Evolutionary conservation across 495 filamentous ascomycete species (phyloP).

Genomic region (Entonaema liquescens): DNA sequence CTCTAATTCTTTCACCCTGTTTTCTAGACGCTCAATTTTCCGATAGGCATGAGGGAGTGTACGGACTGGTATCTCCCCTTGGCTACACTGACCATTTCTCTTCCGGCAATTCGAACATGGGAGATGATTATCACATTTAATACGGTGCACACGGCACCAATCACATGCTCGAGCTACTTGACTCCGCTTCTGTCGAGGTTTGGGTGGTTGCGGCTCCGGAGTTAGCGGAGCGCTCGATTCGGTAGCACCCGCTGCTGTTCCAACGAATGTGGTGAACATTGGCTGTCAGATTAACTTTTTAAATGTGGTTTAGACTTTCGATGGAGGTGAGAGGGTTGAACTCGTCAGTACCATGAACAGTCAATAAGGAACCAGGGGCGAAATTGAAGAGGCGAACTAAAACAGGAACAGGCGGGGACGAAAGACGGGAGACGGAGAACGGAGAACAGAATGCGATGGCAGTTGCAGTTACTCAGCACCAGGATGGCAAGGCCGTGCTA

Average conservation of each 20-base stretch:
- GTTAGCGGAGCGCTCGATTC: constrained; percentile 22
- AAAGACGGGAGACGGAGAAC: neutral
- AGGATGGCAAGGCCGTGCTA: neutral
- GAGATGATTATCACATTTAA: constrained; percentile 57
- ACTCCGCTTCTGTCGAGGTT: constrained; percentile 33
- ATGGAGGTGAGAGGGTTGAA: neutral
- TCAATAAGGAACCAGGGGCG: neutral
- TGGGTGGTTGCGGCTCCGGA: constrained; percentile 30
- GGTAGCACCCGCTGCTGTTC: constrained; percentile 23
- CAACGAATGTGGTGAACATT: constrained; percentile 30
- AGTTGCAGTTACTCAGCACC: neutral
- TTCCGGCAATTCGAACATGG: constrained; percentile 58
- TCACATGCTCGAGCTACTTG: constrained; percentile 47
- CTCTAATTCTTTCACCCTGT: constrained; percentile 52
- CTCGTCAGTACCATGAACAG: neutral
- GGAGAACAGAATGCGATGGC: neutral
- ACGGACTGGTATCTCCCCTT: constrained; percentile 45
- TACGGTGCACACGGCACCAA: constrained; percentile 58
- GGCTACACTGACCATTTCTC: constrained; percentile 51
- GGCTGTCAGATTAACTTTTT: neutral
- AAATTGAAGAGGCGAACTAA: neutral
- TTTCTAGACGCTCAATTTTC: constrained; percentile 54
- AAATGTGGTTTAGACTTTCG: neutral
- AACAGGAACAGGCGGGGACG: neutral
- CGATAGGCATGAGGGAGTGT: constrained; percentile 51